phyloP scores from a whole-genome alignment of 257 asterid genomes.

The Solanum clarkiae region DNA sequence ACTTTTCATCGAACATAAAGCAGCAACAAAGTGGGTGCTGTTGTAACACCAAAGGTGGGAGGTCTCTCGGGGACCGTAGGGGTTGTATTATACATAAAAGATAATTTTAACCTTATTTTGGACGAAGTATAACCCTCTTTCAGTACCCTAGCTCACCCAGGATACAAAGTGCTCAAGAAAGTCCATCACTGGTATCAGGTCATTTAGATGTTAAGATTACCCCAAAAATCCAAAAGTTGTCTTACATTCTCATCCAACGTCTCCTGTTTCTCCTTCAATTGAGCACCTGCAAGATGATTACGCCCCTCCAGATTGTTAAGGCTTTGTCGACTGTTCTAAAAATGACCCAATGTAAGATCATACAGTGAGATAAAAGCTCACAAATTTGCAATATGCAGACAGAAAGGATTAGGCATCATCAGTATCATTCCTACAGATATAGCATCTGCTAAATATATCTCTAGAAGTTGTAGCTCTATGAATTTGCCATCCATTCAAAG shows the following conservation, averaged over 20 bases:
- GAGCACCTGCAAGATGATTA: not conserved
- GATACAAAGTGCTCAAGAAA: no score
- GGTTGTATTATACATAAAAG: no score
- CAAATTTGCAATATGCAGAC: not conserved
- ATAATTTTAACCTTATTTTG: no score
- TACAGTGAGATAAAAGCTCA: not conserved
- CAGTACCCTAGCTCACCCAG: no score
- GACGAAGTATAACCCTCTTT: no score
- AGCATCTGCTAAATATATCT: not conserved
- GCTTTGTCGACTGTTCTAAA: not conserved
- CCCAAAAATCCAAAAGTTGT: not conserved
- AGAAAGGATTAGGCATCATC: not conserved
- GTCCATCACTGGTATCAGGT: no score
- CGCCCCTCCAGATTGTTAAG: not conserved
- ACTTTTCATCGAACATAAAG: not conserved
- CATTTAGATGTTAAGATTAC: not conserved
- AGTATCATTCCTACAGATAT: not conserved
- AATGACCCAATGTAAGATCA: not conserved
- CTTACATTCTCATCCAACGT: no score
- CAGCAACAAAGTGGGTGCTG: not conserved
- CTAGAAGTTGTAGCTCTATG: not conserved
- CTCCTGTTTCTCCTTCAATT: not conserved
- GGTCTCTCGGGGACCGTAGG: no score
- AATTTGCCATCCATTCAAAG: not conserved
- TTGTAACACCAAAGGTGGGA: not conserved